Conservation (phyloP, 202 grass and related monocot species). For the Cymbopogon flexuosus region DNA sequence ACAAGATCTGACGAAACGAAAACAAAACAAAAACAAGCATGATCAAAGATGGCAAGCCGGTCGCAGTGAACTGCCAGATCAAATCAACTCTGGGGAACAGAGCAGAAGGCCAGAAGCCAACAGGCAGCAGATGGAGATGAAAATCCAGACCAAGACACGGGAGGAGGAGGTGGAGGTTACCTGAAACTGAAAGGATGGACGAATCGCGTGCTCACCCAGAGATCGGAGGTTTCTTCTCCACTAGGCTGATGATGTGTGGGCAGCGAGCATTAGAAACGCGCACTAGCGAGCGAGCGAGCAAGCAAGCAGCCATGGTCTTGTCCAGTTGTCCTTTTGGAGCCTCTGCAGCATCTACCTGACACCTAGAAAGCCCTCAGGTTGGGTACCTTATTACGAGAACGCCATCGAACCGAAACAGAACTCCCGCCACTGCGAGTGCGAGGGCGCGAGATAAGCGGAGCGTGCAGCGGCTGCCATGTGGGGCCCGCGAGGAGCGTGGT, state of each 20-base stretch:
- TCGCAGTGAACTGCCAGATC: not conserved
- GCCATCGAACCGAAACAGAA: slow-evolving; percentile 9
- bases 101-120: not conserved
- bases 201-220: not conserved
- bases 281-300: slow-evolving; percentile 10
- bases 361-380: not conserved
- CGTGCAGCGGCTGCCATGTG: not conserved
- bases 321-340: not conserved
- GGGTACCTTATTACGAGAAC: slow-evolving; percentile 27
- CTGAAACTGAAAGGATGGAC: not conserved
- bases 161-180: not conserved
- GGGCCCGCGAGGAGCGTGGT: not conserved
- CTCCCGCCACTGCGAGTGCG: slow-evolving; percentile 41
- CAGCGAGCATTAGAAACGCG: slow-evolving; percentile 30
- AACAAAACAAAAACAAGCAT: not conserved
- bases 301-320: not conserved
- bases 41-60: not conserved
- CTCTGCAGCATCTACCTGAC: not conserved
- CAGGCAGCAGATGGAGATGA: not conserved
- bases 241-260: not conserved
- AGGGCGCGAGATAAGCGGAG: not conserved
- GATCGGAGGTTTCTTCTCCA: not conserved
- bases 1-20: slow-evolving; percentile 5
- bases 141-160: not conserved
- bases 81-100: not conserved